Evolutionary conservation across 306 rosid species (phyloP), one percentile per base, ranked within the genome.

Genomic region (Rosa rugosa): DNA sequence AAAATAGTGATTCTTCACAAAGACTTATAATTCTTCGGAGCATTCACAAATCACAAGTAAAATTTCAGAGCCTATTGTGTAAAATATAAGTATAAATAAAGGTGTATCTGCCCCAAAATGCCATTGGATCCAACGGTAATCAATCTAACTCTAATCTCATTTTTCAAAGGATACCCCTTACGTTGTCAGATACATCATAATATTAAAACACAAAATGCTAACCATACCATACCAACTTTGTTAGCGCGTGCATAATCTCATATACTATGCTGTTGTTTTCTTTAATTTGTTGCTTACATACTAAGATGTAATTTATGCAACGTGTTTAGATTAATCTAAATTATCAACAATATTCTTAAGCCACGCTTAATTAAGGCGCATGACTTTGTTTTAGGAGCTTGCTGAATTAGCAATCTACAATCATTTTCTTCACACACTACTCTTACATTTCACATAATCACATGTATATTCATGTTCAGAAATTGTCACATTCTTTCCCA

Each of bases 121-220:
- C 82, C 86, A 84, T 84, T 84, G 90, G 93, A 89, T 91, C 90
- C 36, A 67, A 69, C 77, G 81, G 82, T 62, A 41, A 68, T 73
- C 49, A 50, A 69, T 73, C 84, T 80, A 77, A 57, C 69, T 74
- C 78, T 50, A 80, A 80, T 82, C 72, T 42, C 85, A 49, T 69
- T 27, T 82, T 77, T 82, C 87, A 75, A 85, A 73, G 83, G 72
- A 80, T 81, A 69, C 59, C 85, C 67, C 77, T 16, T 56, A 78
- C 46, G 31, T 36, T 79, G 77, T 80, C 60, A 75, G 80, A 49
- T 8, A 27, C 20, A 72, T 10, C 49, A 63, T 22, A 22, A 66
- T 27, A 77, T 22, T n/a, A 44, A 50, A 53, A 60, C 12, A 60
- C 6, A 44, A 2, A 53, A 56, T 20, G 62, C 12, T 20, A 56